phyloP scores from a whole-genome alignment of 2,329 filamentous ascomycete genomes.

The Aspergillus viridinutans region DNA sequence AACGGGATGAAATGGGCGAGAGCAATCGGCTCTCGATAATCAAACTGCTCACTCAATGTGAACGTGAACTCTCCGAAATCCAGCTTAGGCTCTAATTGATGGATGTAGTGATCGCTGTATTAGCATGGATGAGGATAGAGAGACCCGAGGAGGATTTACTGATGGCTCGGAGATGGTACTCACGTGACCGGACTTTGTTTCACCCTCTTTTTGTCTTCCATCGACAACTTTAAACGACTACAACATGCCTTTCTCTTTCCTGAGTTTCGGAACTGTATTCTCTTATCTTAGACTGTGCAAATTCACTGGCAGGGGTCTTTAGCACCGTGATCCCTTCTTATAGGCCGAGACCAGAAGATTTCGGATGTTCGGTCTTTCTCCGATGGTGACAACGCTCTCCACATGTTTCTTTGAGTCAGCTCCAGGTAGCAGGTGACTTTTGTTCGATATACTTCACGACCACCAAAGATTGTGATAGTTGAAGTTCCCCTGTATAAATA shows the following conservation, averaged over 20 bases:
- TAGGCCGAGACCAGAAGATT: neutral
- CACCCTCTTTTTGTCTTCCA: neutral
- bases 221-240: neutral
- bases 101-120: no score
- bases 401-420: neutral
- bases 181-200: neutral
- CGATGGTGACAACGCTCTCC: neutral
- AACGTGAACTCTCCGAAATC: constrained; percentile 1
- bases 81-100: no score
- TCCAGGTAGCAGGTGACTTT: neutral
- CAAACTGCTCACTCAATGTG: constrained; percentile 4
- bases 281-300: neutral
- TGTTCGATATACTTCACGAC: neutral
- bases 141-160: no score
- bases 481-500: neutral
- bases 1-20: neutral
- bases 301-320: fast-evolving
- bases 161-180: no score
- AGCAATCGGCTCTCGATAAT: neutral
- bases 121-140: no score
- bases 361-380: neutral
- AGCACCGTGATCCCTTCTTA: neutral
- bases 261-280: neutral
- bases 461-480: neutral
- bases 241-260: neutral